Evolutionary conservation across 768 basidiomycete species (phyloP).

Genomic region (Guyanaporus albipodus): DNA sequence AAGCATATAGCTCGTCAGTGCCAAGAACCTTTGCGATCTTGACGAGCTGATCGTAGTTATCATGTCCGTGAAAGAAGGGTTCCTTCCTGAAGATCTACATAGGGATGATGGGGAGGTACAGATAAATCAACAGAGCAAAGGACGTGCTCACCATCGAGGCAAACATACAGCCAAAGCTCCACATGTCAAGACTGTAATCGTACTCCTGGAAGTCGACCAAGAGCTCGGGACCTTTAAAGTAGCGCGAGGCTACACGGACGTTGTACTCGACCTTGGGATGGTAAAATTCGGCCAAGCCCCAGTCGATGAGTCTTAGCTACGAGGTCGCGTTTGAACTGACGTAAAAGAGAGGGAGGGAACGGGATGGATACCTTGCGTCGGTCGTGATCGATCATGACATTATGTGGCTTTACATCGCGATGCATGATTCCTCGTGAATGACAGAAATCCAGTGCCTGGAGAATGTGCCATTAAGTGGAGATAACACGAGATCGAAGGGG

Average conservation of each 20-base stretch:
- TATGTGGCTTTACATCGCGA: conserved; percentile 97
- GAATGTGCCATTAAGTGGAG: not conserved
- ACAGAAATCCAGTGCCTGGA: conserved; percentile 90
- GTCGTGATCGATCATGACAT: conserved; percentile 99
- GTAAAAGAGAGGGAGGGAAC: conserved; percentile 7
- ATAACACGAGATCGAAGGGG: conserved; percentile 1
- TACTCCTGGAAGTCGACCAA: conserved; percentile 98
- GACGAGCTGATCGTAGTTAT: conserved; percentile 97
- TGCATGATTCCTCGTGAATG: conserved; percentile 99
- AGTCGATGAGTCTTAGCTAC: conserved; percentile 94
- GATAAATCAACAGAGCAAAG: not conserved
- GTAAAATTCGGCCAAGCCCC: conserved; percentile 98
- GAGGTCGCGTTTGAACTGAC: conserved; percentile 10
- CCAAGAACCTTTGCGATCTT: conserved; percentile 98
- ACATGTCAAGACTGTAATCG: conserved; percentile 97
- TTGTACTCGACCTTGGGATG: conserved; percentile 98
- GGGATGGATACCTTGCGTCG: conserved; percentile 70
- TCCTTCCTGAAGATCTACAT: conserved; percentile 95
- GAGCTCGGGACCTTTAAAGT: conserved; percentile 97
- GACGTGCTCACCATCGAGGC: conserved; percentile 81
- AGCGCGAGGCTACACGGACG: conserved; percentile 93
- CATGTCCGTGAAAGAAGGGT: conserved; percentile 98
- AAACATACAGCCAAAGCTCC: conserved; percentile 99
- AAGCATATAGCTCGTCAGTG: conserved; percentile 90
- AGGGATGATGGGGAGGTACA: not conserved